Evolutionary conservation across 352 stramenopile species (phyloP).

Genomic region (Thraustochytrium sp.): DNA sequence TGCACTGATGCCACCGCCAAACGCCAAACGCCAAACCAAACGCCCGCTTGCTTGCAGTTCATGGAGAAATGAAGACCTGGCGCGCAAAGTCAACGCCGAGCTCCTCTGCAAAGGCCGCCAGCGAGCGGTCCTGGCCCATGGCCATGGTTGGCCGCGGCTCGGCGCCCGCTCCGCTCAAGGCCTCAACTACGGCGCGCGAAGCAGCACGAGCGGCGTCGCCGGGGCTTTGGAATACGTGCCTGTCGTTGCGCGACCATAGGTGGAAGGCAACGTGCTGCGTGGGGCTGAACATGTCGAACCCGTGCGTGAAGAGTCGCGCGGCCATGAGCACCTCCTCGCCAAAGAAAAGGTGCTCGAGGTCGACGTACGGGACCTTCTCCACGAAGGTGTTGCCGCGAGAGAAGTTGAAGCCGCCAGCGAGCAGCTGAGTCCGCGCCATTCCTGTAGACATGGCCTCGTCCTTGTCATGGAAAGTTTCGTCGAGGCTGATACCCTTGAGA

Average conservation of each 20-base stretch:
- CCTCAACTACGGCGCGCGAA: neutral
- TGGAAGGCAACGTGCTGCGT: neutral
- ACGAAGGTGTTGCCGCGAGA: slow-evolving; percentile 45
- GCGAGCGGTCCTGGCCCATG: no score
- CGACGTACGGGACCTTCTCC: slow-evolving; percentile 73
- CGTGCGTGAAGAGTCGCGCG: neutral
- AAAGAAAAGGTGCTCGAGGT: slow-evolving; percentile 82
- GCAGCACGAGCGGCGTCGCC: neutral
- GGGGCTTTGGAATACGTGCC: neutral
- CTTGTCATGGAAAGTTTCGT: neutral
- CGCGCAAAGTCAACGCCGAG: no score
- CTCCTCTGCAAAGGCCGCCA: no score
- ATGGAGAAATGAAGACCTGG: no score
- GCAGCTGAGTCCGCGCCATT: neutral
- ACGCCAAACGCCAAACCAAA: no score
- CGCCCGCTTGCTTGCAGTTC: no score
- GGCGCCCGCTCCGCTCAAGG: neutral
- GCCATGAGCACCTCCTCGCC: slow-evolving; percentile 69
- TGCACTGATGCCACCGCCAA: no score
- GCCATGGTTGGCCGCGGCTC: no score
- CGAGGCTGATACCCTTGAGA: slow-evolving; percentile 27
- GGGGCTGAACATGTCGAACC: neutral
- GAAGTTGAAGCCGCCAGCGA: slow-evolving; percentile 66
- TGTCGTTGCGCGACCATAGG: neutral
- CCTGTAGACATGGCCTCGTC: no score